These are phyloP conservation scores for Solanum hybrid DNA, from an alignment of 305 asterid species.

Conservation along the genomic window DNA sequence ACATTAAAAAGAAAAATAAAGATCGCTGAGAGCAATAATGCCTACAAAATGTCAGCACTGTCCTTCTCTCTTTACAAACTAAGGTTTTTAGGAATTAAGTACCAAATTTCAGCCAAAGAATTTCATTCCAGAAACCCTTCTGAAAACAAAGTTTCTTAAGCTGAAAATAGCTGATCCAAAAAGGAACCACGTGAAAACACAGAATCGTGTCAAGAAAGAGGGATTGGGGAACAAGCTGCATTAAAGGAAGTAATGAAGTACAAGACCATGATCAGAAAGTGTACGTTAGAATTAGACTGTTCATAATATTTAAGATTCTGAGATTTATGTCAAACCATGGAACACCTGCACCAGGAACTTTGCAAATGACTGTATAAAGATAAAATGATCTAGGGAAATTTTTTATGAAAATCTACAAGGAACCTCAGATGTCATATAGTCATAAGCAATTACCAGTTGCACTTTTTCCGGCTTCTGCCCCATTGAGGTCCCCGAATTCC, in stretches of 20 bases:
- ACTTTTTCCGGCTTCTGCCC: constrained; percentile 74
- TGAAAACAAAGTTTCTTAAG: neutral
- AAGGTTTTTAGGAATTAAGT: neutral
- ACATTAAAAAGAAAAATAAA: neutral
- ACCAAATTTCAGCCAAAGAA: neutral
- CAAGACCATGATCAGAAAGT: neutral
- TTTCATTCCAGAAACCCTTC: neutral
- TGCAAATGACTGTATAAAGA: neutral
- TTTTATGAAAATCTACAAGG: neutral
- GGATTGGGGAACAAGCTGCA: neutral
- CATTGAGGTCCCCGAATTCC: constrained; percentile 45
- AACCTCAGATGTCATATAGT: neutral
- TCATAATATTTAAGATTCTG: neutral
- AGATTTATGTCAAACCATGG: neutral
- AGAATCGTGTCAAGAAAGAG: neutral
- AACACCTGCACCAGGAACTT: neutral
- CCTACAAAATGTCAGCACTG: neutral
- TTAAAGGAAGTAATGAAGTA: neutral
- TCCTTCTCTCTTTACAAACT: neutral
- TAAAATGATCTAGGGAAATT: neutral
- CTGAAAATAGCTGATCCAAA: neutral
- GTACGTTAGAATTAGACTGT: neutral
- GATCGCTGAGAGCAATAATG: neutral
- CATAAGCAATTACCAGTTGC: constrained; percentile 61
- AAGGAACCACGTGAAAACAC: neutral